These are phyloP conservation scores for Nannizzia gypsea DNA, from an alignment of 2,329 filamentous ascomycete species.

Conservation along the genomic window DNA sequence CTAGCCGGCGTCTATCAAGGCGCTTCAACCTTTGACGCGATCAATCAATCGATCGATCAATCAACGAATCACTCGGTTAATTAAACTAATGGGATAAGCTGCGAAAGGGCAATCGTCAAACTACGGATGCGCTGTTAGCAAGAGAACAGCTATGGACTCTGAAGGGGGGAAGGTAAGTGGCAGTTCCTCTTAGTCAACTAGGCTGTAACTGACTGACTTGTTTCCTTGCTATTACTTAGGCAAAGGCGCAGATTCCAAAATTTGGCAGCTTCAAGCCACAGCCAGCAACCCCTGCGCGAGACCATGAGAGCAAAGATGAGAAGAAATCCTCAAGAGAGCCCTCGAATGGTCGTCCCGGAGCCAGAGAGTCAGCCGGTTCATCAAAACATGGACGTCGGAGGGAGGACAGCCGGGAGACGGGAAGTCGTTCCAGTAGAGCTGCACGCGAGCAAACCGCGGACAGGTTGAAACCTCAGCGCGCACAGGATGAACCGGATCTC, in stretches of 20 bases:
- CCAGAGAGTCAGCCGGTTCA: background rate
- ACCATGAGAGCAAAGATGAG: background rate
- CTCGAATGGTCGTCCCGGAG: background rate
- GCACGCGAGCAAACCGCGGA: background rate
- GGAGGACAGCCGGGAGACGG: background rate
- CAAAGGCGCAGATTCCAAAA: slow-evolving; percentile 46
- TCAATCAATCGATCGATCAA: background rate
- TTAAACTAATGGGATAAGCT: no score
- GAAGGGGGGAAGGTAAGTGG: slow-evolving; percentile 25
- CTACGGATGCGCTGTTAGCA: background rate
- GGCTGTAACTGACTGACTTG: background rate
- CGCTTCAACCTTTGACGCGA: background rate
- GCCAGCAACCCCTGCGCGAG: background rate
- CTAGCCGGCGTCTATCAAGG: slow-evolving; percentile 9
- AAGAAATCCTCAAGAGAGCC: background rate
- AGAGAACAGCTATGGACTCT: slow-evolving; percentile 23
- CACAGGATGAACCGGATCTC: slow-evolving; percentile 15
- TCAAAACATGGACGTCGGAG: background rate
- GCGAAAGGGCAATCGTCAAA: background rate
- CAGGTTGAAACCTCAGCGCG: background rate
- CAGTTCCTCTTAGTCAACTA: background rate
- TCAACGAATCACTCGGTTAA: no score
- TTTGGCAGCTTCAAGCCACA: slow-evolving; percentile 57
- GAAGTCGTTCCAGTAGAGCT: background rate
- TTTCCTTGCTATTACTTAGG: slow-evolving; percentile 17